A percentile compares a stretch with the other conserved stretches of the same genome.
These are phyloP conservation scores for Penicillium sp. DNA, from an alignment of 2,329 filamentous ascomycete species.

Conservation along the genomic window DNA sequence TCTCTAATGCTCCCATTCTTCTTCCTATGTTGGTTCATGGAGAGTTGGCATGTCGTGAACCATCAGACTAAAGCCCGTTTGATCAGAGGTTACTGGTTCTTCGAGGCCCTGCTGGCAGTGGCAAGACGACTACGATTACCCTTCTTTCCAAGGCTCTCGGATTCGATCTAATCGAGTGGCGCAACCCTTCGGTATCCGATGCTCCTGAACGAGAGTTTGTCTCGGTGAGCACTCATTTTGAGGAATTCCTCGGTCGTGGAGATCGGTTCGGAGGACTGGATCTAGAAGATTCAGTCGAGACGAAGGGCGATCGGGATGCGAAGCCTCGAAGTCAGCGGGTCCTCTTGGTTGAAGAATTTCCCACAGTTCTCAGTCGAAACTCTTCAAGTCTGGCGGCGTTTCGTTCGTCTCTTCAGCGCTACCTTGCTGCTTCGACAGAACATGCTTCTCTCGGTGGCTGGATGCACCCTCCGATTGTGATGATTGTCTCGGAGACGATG, in stretches of 20 bases:
- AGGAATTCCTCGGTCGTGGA: conserved; percentile 80
- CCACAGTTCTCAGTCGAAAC: conserved; percentile 63
- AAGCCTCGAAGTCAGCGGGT: conserved; percentile 43
- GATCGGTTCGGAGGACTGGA: conserved; percentile 73
- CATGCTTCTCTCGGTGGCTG: conserved; percentile 35
- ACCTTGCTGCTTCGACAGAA: conserved; percentile 62
- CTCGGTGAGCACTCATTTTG: conserved; percentile 74
- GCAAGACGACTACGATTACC: conserved; percentile 82
- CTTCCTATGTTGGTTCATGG: too few species aligned
- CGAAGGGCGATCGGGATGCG: conserved; percentile 1
- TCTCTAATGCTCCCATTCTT: too few species aligned
- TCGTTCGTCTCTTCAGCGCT: conserved; percentile 67
- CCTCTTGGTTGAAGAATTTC: conserved; percentile 76
- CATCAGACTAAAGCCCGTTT: background rate
- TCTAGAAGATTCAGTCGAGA: conserved; percentile 22
- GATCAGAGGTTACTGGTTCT: conserved; percentile 69
- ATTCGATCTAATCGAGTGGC: conserved; percentile 81
- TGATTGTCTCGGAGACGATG: conserved; percentile 87
- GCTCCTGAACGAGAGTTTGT: conserved; percentile 57
- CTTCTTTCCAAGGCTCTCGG: conserved; percentile 72
- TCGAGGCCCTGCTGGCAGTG: conserved; percentile 84
- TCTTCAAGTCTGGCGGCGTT: conserved; percentile 64
- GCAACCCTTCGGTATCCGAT: conserved; percentile 65
- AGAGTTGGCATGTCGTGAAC: too few species aligned
- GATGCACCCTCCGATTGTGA: conserved; percentile 65